Evolutionary conservation across 106 monocot genomes (phyloP), one percentile per base, ranked within the genome.

Genomic region (Acorus calamus): DNA sequence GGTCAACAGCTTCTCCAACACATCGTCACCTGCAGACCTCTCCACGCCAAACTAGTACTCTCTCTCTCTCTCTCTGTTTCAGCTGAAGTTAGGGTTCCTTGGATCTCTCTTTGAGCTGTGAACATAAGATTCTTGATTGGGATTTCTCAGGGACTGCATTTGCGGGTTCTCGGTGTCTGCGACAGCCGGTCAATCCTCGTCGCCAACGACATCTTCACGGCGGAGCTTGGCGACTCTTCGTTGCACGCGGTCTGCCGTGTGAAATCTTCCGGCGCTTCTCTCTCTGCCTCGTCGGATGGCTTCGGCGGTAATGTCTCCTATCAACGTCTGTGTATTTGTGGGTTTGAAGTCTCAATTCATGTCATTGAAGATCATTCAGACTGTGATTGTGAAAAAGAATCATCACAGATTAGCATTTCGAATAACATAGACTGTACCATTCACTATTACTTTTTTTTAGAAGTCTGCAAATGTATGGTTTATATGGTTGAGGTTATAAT

Each of bases 1-100:
- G 98, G 98, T 3, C 91, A 88, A 9, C 83, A 98, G 66, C 81
- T 98, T 49, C 80, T 92, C 45, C 64, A 83, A 13, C 98, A 88
- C 79, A 81, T 92, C 69, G 74, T 86, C 73, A 52, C 53, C 77
- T 98, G 85, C 75, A 64, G 98, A 52, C 42, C 76, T 52, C 83
- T 88, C 49, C 98, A 98, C 63, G 78, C 83, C 76, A 77, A 88
- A 52, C 79, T 79, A 83, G 98, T 61, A 81, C 11, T 41, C 44
- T 8, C 45, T 46, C 9, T 42, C 2, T 12, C 9, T 7, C 6
- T 42, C 11, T 42, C 57, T 57, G 11, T 53, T 47, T 41, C 49
- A 28, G 41, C 12, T 5, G 4, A 4, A 14, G 4, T 44, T 55
- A 28, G 28, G 28, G 28, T 28, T 28, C 28, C 28, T 28, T 28